These are phyloP conservation scores for Peterozyma toletana DNA, from an alignment of 805 yeast genomes.

Conservation along the genomic window DNA sequence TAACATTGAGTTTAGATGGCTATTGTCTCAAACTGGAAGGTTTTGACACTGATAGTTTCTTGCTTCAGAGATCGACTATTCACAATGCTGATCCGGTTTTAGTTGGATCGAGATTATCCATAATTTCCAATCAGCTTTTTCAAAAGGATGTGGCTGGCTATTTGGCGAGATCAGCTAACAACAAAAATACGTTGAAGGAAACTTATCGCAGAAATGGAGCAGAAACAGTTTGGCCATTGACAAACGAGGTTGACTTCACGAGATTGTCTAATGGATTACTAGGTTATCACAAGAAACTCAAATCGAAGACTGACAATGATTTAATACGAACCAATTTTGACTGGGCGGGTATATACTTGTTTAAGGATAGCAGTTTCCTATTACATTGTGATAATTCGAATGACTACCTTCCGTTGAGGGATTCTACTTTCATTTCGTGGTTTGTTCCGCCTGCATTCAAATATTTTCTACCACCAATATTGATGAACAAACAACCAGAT, in stretches of 20 bases:
- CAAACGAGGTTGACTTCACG: neutral
- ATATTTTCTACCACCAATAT: neutral
- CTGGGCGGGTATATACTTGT: neutral
- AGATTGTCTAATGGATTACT: too few relatives aligned
- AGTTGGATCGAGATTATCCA: neutral
- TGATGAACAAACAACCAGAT: neutral
- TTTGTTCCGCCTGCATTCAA: neutral
- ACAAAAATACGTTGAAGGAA: neutral
- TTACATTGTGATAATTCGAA: neutral
- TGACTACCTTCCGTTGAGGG: neutral
- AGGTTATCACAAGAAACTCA: neutral
- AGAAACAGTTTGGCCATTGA: neutral
- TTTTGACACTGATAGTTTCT: neutral
- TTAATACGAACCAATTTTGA: neutral
- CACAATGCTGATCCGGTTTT: neutral
- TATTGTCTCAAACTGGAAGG: slow-evolving; percentile 1
- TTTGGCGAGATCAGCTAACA: neutral
- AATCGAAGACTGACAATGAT: neutral
- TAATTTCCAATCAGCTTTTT: neutral
- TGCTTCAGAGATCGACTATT: neutral
- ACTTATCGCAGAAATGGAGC: neutral
- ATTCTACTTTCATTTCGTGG: neutral
- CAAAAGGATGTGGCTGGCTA: neutral
- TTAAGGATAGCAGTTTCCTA: neutral
- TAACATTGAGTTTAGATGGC: neutral